Base-by-base conservation (phyloP, 768 basidiomycete genomes). In the Mycena alexandri region DNA sequence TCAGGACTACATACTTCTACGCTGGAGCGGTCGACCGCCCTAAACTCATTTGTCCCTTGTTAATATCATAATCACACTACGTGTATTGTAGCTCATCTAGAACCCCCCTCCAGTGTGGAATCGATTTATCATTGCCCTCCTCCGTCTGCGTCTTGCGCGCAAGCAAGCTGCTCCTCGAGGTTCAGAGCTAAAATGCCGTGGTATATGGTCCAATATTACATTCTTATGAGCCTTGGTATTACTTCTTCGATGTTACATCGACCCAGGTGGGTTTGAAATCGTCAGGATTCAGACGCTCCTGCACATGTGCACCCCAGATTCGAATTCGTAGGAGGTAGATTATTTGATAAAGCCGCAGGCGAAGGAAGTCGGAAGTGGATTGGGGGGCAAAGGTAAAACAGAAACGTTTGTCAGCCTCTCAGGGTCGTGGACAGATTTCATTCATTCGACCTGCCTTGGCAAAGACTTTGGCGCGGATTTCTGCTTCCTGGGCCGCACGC, bases 401-500 rank as follows among this genome's bases (percentile, higher is more conserved):
- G 21, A 53, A 17, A 17, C 3, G 44, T 58, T 59, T 19, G 52
- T 65, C 38, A 65, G 62, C 61, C 38, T 53, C 29, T 3, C 10
- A 34, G 14, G 52, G 29, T 19, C n/a, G 43, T 55, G 38, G 56
- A 62, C 65, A 14, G 38, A 10, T 11, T 2, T 42, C 33, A 47
- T 25, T 3, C 3, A 38, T 53, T 61, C 56, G 43, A 79, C 84
- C 75, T 60, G 85, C 89, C 85, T 88, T 87, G 6, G 82, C 84
- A 63, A 84, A 80, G 8, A 83, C 79, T 72, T 86, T 85, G 71
- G 82, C 84, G 74, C 83, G 83, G 74, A 84, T 81, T 63, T 84
- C 85, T 53, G 80, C 80, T 79, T 90, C 90, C 74, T 84, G 81
- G 5, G 84, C 83, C 13, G 84, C 70, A 34, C 90, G 83, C 10